Evolutionary conservation across 1,139 yeast species (phyloP).

Genomic region (Geotrichum reessii): DNA sequence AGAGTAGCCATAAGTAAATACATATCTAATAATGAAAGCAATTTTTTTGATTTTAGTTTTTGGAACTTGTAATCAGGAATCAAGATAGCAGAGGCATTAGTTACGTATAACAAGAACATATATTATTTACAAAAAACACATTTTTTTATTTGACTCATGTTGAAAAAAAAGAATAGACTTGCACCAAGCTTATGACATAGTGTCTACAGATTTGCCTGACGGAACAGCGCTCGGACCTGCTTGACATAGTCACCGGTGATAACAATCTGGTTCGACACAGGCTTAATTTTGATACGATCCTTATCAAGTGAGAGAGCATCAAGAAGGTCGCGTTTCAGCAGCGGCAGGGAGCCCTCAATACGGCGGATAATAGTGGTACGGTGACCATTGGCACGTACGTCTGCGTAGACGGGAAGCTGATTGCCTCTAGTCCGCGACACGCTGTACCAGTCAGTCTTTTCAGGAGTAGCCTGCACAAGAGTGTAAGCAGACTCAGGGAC

Average conservation of each 20-base stretch:
- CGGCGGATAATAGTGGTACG: conserved; percentile 34
- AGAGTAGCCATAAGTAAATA: background rate
- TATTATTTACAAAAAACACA: background rate
- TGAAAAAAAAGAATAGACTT: background rate
- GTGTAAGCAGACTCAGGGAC: conserved; percentile 11
- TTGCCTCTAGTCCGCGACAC: conserved; percentile 33
- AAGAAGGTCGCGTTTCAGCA: conserved; percentile 31
- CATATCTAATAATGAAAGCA: background rate
- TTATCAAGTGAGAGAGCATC: conserved; percentile 26
- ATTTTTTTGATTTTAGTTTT: background rate
- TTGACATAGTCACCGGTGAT: conserved; percentile 32
- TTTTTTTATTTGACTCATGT: background rate
- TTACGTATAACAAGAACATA: background rate
- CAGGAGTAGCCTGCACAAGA: conserved; percentile 1
- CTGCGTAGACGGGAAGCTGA: conserved; percentile 35
- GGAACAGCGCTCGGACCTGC: conserved; percentile 10
- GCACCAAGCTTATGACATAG: background rate
- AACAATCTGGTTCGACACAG: conserved; percentile 32
- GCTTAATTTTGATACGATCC: conserved; percentile 32
- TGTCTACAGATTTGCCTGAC: conserved; percentile 4
- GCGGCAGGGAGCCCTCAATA: conserved; percentile 32
- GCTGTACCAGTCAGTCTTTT: conserved; percentile 29
- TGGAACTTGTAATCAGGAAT: background rate
- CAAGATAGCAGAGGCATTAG: background rate
- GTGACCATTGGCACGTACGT: conserved; percentile 32